Evolutionary conservation across 352 stramenopile genomes (phyloP).

Genomic region (Peronospora belbahrii): DNA sequence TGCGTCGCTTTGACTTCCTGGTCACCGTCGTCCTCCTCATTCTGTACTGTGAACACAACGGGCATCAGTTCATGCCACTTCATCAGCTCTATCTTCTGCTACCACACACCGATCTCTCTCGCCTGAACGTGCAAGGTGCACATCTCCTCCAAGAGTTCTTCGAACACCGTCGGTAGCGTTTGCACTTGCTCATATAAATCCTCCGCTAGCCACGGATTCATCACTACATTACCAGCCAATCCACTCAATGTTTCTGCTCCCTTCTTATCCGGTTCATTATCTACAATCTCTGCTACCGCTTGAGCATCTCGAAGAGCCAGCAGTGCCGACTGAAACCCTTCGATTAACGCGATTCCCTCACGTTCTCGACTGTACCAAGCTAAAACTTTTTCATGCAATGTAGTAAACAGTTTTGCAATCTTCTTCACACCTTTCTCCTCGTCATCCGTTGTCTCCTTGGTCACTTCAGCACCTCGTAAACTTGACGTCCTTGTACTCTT

Average conservation of each 20-base stretch:
- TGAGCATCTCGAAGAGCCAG: constrained; percentile 28
- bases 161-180: constrained; percentile 36
- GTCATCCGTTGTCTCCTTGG: constrained; percentile 1
- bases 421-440: background rate
- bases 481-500: constrained; percentile 23
- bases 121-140: constrained; percentile 42
- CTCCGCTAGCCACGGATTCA: constrained; percentile 64
- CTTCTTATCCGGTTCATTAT: background rate
- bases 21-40: background rate
- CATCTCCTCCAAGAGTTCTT: constrained; percentile 49
- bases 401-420: constrained; percentile 26
- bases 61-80: background rate
- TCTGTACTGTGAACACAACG: constrained; percentile 9
- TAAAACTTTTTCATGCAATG: constrained; percentile 34
- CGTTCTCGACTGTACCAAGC: constrained; percentile 59
- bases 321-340: constrained; percentile 61
- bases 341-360: constrained; percentile 55
- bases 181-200: constrained; percentile 61
- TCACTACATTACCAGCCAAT: constrained; percentile 27
- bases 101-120: constrained; percentile 27
- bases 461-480: background rate
- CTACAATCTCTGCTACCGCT: background rate
- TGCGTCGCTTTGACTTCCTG: constrained; percentile 12
- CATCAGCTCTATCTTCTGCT: background rate
- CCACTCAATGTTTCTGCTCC: constrained; percentile 14